phyloP scores from a whole-genome alignment of 1,139 yeast genomes.

The Hansenula sp. region DNA sequence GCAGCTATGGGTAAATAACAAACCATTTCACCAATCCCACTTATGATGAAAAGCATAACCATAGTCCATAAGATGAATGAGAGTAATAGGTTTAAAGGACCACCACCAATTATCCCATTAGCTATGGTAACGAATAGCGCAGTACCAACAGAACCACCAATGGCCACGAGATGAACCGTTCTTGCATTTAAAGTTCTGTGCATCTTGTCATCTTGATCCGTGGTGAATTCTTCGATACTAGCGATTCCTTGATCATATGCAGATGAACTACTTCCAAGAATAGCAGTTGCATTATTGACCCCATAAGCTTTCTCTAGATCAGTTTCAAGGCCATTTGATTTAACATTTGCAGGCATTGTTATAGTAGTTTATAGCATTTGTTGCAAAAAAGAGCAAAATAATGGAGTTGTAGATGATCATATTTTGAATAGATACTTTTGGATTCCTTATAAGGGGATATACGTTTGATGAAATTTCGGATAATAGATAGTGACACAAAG shows the following conservation, averaged over 20 bases:
- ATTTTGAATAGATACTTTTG: too few relatives aligned
- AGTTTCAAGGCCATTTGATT: too few relatives aligned
- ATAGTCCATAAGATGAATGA: conserved; percentile 16
- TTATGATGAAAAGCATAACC: conserved; percentile 34
- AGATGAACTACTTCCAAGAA: too few relatives aligned
- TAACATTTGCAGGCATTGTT: too few relatives aligned
- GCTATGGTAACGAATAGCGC: conserved; percentile 58
- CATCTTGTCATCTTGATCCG: not conserved
- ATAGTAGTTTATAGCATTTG: too few relatives aligned
- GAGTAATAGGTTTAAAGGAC: conserved; percentile 59
- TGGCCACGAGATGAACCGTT: conserved; percentile 43
- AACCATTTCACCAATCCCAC: conserved; percentile 56
- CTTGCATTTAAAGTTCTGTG: not conserved
- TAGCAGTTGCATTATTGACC: too few relatives aligned
- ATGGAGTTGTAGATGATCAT: too few relatives aligned
- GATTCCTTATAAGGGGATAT: too few relatives aligned
- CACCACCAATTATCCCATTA: conserved; percentile 53
- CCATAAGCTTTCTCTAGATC: too few relatives aligned
- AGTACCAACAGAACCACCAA: conserved; percentile 80
- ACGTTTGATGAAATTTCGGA: too few relatives aligned
- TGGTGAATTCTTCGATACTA: not conserved
- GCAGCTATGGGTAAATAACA: conserved; percentile 53
- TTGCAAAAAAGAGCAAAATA: too few relatives aligned
- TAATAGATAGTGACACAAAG: too few relatives aligned
- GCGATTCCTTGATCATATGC: not conserved